These are phyloP conservation scores for Umbelopsis vinacea DNA, from an alignment of 192 early-diverging fungal genomes.

Conservation along the genomic window DNA sequence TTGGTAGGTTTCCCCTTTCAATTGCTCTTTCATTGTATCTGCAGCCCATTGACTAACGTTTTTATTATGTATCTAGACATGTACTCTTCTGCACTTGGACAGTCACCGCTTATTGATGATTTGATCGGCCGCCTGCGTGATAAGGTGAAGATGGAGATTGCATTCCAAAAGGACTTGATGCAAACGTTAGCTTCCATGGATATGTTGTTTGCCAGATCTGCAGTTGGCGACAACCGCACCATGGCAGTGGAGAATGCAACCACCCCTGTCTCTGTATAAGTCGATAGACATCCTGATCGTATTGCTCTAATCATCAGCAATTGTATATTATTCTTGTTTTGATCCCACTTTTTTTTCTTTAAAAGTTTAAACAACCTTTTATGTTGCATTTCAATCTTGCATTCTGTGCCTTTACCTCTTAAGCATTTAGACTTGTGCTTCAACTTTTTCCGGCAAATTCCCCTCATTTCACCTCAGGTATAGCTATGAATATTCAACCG, in stretches of 20 bases:
- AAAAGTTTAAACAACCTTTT: neutral
- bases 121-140: constrained; percentile 65
- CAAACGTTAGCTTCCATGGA: constrained; percentile 85
- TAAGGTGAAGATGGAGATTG: constrained; percentile 82
- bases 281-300: neutral
- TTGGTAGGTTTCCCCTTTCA: constrained; percentile 58
- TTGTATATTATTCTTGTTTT: constrained; percentile 15
- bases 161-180: constrained; percentile 76
- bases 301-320: neutral
- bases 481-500: neutral
- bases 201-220: constrained; percentile 68
- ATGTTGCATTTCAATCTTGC: neutral
- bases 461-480: neutral
- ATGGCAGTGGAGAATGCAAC: neutral
- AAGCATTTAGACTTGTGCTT: neutral
- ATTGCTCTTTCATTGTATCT: neutral
- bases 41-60: neutral
- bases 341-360: neutral
- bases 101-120: constrained; percentile 83
- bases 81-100: constrained; percentile 78
- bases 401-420: neutral
- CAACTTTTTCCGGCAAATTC: neutral
- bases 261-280: neutral
- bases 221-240: constrained; percentile 6
- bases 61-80: constrained; percentile 63